Evolutionary conservation across 2,329 filamentous ascomycete species (phyloP).

Genomic region (Penicillium psychrosexuale): DNA sequence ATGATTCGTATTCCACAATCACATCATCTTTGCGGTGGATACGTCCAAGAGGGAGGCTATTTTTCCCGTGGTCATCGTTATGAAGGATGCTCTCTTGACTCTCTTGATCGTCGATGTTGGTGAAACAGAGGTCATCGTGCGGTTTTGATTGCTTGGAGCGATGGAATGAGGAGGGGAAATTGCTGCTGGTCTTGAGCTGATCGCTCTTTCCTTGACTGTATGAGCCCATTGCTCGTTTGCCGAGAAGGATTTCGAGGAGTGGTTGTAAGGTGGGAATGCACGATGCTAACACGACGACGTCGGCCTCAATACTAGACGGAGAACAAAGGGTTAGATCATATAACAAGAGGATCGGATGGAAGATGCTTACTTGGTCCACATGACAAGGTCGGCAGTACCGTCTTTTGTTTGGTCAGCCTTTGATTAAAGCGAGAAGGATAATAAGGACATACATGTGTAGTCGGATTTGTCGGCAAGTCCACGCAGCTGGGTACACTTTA

Average conservation of each 20-base stretch:
- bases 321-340: not conserved
- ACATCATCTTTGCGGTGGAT: constrained; percentile 20
- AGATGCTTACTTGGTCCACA: constrained; percentile 44
- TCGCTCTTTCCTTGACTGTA: constrained; percentile 13
- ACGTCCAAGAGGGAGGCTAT: constrained; percentile 1
- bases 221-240: constrained; percentile 14
- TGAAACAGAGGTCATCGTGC: constrained; percentile 10
- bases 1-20: constrained; percentile 10
- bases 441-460: constrained; percentile 27
- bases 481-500: constrained; percentile 33
- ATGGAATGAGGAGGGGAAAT: constrained; percentile 6
- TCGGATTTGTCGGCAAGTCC: constrained; percentile 28
- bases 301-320: constrained; percentile 28
- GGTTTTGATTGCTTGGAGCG: constrained; percentile 9
- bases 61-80: not conserved
- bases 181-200: constrained; percentile 10
- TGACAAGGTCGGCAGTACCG: constrained; percentile 43
- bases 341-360: not conserved
- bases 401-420: constrained; percentile 10
- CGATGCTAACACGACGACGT: constrained; percentile 33
- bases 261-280: constrained; percentile 36
- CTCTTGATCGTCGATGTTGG: constrained; percentile 17
- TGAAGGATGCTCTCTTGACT: constrained; percentile 25
- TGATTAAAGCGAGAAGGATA: not conserved
- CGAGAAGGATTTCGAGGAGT: constrained; percentile 28